Evolutionary conservation across 164 flowering plant species (phyloP).

Genomic region (Nymphaea colorata): DNA sequence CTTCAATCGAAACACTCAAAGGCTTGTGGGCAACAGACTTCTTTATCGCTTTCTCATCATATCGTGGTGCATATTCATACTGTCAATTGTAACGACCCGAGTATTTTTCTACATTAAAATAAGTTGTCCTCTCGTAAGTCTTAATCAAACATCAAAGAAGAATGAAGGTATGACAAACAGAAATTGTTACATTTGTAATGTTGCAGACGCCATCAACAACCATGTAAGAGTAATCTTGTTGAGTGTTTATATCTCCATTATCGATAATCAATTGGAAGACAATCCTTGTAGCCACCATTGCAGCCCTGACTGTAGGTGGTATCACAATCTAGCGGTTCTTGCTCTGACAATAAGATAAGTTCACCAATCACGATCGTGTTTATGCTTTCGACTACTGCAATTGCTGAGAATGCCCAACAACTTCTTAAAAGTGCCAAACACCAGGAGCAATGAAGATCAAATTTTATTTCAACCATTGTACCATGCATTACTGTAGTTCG

Average conservation of each 20-base stretch:
- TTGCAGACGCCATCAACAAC: conserved; percentile 42
- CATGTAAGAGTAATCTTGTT: conserved; percentile 65
- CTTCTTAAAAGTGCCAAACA: conserved; percentile 1
- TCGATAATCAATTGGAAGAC: conserved; percentile 70
- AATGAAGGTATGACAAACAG: background rate
- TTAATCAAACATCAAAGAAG: background rate
- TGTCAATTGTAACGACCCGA: conserved; percentile 59
- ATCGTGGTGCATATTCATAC: conserved; percentile 62
- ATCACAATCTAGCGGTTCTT: conserved; percentile 56
- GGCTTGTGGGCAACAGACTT: conserved; percentile 75
- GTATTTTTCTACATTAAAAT: conserved; percentile 62
- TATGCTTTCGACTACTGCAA: conserved; percentile 5
- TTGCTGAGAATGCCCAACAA: conserved; percentile 6
- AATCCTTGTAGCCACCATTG: conserved; percentile 85
- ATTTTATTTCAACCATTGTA: conserved; percentile 29
- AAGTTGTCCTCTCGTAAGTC: background rate
- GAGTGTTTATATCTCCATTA: conserved; percentile 72
- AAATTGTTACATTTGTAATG: conserved; percentile 29
- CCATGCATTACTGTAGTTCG: conserved; percentile 19
- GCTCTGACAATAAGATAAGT: conserved; percentile 8
- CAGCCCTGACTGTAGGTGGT: conserved; percentile 64
- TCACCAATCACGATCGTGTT: conserved; percentile 1
- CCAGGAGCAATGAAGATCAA: too few relatives aligned
- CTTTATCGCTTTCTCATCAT: conserved; percentile 53
- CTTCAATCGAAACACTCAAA: conserved; percentile 79